Conservation (phyloP, 2,329 filamentous ascomycete species). For the Clonostachys solani region DNA sequence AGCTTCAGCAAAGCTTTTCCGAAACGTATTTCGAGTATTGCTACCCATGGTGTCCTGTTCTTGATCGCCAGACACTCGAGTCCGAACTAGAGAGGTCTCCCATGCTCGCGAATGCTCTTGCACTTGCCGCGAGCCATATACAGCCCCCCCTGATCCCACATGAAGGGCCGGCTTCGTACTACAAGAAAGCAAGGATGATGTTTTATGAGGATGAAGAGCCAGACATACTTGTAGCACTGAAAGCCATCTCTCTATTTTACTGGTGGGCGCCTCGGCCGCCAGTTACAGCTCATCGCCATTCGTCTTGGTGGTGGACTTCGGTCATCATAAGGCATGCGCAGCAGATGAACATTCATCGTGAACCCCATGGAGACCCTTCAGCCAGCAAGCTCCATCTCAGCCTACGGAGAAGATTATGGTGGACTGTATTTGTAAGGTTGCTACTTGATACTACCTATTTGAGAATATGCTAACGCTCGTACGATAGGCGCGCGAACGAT, state of each 20-base stretch:
- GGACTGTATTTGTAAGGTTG: slow-evolving; percentile 27
- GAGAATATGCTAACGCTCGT: too few relatives aligned
- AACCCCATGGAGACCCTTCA: slow-evolving; percentile 17
- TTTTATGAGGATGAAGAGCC: slow-evolving; percentile 34
- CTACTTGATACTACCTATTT: background rate
- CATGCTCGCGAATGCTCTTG: slow-evolving; percentile 29
- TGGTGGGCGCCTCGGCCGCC: slow-evolving; percentile 37
- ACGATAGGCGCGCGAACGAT: too few relatives aligned
- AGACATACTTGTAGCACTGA: slow-evolving; percentile 25
- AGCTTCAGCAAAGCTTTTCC: slow-evolving; percentile 28
- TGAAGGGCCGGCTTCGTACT: slow-evolving; percentile 28
- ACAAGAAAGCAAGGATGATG: slow-evolving; percentile 28
- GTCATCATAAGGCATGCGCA: slow-evolving; percentile 36
- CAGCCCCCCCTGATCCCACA: slow-evolving; percentile 32
- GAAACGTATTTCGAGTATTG: slow-evolving; percentile 37
- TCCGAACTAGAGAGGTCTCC: slow-evolving; percentile 23
- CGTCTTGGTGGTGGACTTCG: slow-evolving; percentile 40
- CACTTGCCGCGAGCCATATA: slow-evolving; percentile 32
- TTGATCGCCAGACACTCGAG: slow-evolving; percentile 21
- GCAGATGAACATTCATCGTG: slow-evolving; percentile 36
- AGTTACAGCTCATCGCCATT: slow-evolving; percentile 28
- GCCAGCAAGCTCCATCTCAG: slow-evolving; percentile 10
- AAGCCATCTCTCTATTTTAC: slow-evolving; percentile 32
- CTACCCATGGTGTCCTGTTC: slow-evolving; percentile 34
- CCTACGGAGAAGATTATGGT: slow-evolving; percentile 32